Evolutionary conservation across 257 asterid genomes (phyloP), one percentile per base, ranked within the genome.

Genomic region (Ocimum tenuiflorum): DNA sequence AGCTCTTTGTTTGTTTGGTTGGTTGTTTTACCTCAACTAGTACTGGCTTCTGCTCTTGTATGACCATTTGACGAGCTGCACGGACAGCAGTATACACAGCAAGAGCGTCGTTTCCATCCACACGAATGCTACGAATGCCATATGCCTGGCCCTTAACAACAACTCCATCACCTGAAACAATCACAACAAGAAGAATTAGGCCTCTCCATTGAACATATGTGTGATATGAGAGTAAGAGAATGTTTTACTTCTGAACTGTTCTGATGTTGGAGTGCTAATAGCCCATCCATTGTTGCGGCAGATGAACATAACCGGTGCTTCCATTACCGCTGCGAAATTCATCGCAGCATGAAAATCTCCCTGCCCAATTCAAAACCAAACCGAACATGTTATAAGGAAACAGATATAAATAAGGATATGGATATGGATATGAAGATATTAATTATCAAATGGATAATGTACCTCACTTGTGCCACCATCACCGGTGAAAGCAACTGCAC

Each of bases 221-320:
- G n/a, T n/a, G n/a, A n/a, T n/a, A n/a, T n/a, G n/a, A n/a, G n/a
- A n/a, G n/a, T n/a, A n/a, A n/a, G n/a, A n/a, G n/a, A n/a, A n/a
- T n/a, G n/a, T n/a, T 27, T 4, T 80, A 92, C 97, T 92, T 77
- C 95, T 79, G 65, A 92, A 92, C 33, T 89, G 97, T 3, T 92
- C 79, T 0, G 88, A 65, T 29, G 63, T 36, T 4, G 99, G 94
- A 13, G 96, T 89, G 83, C 99, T 92, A 49, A 92, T 89, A 69
- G 97, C 97, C 96, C 95, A 92, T 39, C 99, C 97, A 47, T 92
- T 89, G 84, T 92, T 92, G 56, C 99, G 94, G 69, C 97, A 87
- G 45, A 92, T 69, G 68, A 89, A 86, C 53, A 89, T 36, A 27
- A 89, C 88, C 0, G 99, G 95, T 41, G 85, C 94, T 50, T 88